Conservation (phyloP, 73 alveolate species). For the Blepharisma stoltei region DNA sequence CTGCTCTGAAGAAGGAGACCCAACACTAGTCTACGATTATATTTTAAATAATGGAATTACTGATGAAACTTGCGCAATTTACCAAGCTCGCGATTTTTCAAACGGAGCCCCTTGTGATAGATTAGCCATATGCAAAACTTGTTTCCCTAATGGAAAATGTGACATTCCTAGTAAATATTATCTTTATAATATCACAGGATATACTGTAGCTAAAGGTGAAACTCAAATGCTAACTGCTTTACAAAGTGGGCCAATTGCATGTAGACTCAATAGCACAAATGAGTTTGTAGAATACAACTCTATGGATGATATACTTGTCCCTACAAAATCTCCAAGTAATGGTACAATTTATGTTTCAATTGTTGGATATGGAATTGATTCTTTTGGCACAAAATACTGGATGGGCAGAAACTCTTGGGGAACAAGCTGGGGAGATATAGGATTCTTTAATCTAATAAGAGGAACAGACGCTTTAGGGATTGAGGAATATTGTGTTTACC, state of each 20-base stretch:
- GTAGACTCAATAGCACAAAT: slow-evolving; percentile 68
- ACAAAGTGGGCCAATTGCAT: slow-evolving; percentile 88
- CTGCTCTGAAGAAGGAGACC: slow-evolving; percentile 83
- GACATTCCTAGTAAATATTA: slow-evolving; percentile 51
- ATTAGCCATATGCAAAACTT: slow-evolving; percentile 12
- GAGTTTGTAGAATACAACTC: slow-evolving; percentile 52
- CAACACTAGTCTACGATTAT: slow-evolving; percentile 62
- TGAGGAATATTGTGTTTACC: slow-evolving; percentile 75
- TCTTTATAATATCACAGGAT: slow-evolving; percentile 48
- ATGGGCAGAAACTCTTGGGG: slow-evolving; percentile 92
- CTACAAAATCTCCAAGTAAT: slow-evolving; percentile 43
- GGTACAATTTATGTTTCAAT: slow-evolving; percentile 74
- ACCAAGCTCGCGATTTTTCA: slow-evolving; percentile 44
- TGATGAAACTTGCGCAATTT: slow-evolving; percentile 76
- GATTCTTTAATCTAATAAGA: slow-evolving; percentile 76
- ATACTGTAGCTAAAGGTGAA: slow-evolving; percentile 70
- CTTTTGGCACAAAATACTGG: slow-evolving; percentile 84
- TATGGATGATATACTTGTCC: slow-evolving; percentile 60
- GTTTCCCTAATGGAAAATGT: slow-evolving; percentile 61
- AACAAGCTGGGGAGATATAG: slow-evolving; percentile 87
- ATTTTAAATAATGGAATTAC: slow-evolving; percentile 61
- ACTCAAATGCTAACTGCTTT: slow-evolving; percentile 82
- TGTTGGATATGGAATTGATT: slow-evolving; percentile 87
- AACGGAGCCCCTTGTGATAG: slow-evolving; percentile 59
- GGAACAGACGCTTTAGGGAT: slow-evolving; percentile 72